These are phyloP conservation scores for Dendrobium chrysotoxum DNA, from an alignment of 106 monocot genomes.

Conservation along the genomic window DNA sequence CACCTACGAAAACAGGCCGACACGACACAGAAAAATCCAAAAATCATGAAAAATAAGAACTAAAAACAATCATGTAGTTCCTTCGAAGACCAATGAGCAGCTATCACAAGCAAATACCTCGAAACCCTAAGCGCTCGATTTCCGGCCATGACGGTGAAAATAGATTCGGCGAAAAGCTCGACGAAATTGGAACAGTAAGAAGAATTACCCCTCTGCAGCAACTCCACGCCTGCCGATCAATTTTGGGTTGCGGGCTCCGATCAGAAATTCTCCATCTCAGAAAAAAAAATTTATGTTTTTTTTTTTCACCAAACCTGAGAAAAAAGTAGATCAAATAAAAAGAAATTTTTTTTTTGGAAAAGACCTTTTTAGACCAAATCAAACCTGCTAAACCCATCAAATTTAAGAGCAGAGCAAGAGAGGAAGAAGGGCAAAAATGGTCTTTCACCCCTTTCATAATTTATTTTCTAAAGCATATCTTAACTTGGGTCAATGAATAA, in stretches of 20 bases:
- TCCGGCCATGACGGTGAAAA: slow-evolving; percentile 1
- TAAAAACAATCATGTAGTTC: not conserved
- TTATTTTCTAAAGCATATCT: not conserved
- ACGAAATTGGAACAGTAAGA: not conserved
- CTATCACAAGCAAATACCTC: not conserved
- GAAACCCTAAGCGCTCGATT: not conserved
- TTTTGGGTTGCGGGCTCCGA: not conserved
- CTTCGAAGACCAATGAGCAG: not conserved
- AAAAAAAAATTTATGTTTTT: not conserved
- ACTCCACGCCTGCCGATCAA: not conserved
- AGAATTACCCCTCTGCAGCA: not conserved
- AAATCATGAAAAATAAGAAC: not conserved
- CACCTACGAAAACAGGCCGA: not conserved
- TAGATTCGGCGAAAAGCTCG: not conserved
- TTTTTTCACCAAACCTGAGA: not conserved
- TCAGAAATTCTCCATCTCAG: slow-evolving; percentile 3
- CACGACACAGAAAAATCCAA: not conserved
- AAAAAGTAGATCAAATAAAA: slow-evolving; percentile 3
- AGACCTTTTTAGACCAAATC: not conserved
- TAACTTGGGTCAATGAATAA: not conserved
- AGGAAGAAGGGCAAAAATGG: not conserved
- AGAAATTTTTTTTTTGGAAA: not conserved
- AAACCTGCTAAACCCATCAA: not conserved
- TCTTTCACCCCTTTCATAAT: not conserved
- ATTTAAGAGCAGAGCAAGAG: not conserved